Base-by-base conservation (phyloP, 495 filamentous ascomycete genomes). In the Trichoderma virens region DNA sequence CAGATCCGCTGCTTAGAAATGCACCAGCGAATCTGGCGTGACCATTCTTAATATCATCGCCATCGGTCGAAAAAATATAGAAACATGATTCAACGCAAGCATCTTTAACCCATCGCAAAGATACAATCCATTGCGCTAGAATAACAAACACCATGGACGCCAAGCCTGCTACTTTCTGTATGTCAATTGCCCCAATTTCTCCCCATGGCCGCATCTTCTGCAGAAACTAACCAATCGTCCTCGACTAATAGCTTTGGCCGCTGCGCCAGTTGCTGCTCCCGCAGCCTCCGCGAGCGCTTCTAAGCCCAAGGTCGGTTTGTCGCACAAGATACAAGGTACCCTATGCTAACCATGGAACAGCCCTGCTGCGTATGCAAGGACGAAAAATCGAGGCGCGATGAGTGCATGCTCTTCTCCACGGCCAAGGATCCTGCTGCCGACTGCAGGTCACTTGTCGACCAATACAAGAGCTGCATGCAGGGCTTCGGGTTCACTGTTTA, bases 331-430 rank as follows among this genome's bases (percentile, higher is more conserved):
- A 62, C 30, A 27, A 35, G 20, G 23, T 18, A 5, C n/a, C n/a
- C n/a, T 31, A 9, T 43, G 27, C 43, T 51, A 43, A 32, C 9
- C 5, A 2, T 3, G 2, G 18, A 14, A 8, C 72, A 97, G 92
- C 92, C 92, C 38, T 97, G 92, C 84, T 97, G 93, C 75, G 94
- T 98, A 25, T 98, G 94, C 85, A 97, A 93, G 71, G 83, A 91
- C 56, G 94, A 98, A 76, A 98, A 98, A 75, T 82, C 90, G 65
- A 77, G 80, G 65, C 91, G 94, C 65, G 94, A 98, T 76, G 94
- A 98, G 78, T 98, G 94, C 82, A 97, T 98, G 93, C 89, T 98
- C 20, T 97, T 98, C 78, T 92, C 89, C 64, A 91, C 85, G 66
- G 79, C 85, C 66, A 83, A 85, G 64, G 86, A 95, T 70, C 88